These are phyloP conservation scores for Jimgerdemannia lactiflua DNA, from an alignment of 192 early-diverging fungal genomes.

Conservation along the genomic window DNA sequence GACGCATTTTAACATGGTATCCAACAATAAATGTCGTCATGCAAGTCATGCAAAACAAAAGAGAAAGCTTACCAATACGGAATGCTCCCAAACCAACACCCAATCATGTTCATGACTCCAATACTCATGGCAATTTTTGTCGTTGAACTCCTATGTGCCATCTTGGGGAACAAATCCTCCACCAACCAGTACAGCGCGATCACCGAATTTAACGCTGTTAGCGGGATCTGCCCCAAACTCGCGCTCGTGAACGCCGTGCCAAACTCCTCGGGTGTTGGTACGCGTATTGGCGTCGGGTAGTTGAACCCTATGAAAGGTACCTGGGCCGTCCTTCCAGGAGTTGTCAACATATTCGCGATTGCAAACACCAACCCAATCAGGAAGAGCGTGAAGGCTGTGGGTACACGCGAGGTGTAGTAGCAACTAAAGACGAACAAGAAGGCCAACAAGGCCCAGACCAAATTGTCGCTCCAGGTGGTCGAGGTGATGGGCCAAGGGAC, in stretches of 20 bases:
- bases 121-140: slow-evolving; percentile 59
- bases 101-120: slow-evolving; percentile 76
- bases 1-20: slow-evolving; percentile 1
- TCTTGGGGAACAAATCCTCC: slow-evolving; percentile 77
- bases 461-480: slow-evolving; percentile 67
- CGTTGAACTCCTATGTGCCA: slow-evolving; percentile 27
- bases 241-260: slow-evolving; percentile 74
- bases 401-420: slow-evolving; percentile 57
- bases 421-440: slow-evolving; percentile 67
- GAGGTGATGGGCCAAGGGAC: slow-evolving; percentile 54
- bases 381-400: slow-evolving; percentile 72
- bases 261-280: slow-evolving; percentile 65
- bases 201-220: slow-evolving; percentile 86
- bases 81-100: slow-evolving; percentile 77
- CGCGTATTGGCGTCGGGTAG: slow-evolving; percentile 51
- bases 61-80: slow-evolving; percentile 57
- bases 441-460: slow-evolving; percentile 65
- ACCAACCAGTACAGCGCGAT: slow-evolving; percentile 74
- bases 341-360: slow-evolving; percentile 46
- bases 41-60: slow-evolving; percentile 17
- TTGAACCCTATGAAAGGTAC: slow-evolving; percentile 40
- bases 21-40: background rate
- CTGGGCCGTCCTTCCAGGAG: slow-evolving; percentile 16
- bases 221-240: slow-evolving; percentile 84
- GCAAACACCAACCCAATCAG: slow-evolving; percentile 67